Evolutionary conservation across 83 land plant genomes (phyloP), one percentile per base, ranked within the genome.

Genomic region (Picea abies): DNA sequence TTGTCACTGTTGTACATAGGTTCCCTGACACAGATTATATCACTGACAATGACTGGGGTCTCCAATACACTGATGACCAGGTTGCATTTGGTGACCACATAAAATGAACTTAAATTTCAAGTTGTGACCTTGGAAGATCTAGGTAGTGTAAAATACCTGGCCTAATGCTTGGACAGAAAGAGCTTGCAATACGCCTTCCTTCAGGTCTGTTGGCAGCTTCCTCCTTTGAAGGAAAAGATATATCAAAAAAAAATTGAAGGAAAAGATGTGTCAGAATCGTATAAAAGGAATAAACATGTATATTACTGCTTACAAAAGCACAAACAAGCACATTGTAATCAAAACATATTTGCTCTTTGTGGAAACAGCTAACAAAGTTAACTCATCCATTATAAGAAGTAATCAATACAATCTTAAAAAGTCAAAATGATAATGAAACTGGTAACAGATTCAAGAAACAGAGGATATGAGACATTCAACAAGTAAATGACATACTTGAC

Each of bases 91-190:
- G 26, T 65, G 23, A 22, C 81, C 72, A 66, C 39, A 8, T 6
- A 81, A 16, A 22, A 37, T 23, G 44, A 19, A 37, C 10, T 5
- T 22, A 25, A 70, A 47, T 71, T 37, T 37, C 29, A 12, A 20
- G 78, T 29, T 37, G 78, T 25, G 49, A 47, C 16, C 26, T 22
- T 22, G 16, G 29, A 75, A 47, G 60, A 1, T 75, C 56, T 75
- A 44, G 58, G 23, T 23, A 60, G 67, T 67, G 60, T 52, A 78
- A 41, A 5, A 58, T 88, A 97, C 99, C 91, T 97, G 96, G 73
- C 95, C 99, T 37, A 97, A 80, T 58, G 98, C 98, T 86, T 97
- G 99, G 82, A 90, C 86, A 81, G 90, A 87, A 82, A 93, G 90
- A 41, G 98, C 92, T 70, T 84, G 86, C 44, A 97, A 87, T 23